Evolutionary conservation across 805 yeast species (phyloP), one percentile per base, ranked within the genome.

Genomic region (Wickerhamomyces sydowiorum): DNA sequence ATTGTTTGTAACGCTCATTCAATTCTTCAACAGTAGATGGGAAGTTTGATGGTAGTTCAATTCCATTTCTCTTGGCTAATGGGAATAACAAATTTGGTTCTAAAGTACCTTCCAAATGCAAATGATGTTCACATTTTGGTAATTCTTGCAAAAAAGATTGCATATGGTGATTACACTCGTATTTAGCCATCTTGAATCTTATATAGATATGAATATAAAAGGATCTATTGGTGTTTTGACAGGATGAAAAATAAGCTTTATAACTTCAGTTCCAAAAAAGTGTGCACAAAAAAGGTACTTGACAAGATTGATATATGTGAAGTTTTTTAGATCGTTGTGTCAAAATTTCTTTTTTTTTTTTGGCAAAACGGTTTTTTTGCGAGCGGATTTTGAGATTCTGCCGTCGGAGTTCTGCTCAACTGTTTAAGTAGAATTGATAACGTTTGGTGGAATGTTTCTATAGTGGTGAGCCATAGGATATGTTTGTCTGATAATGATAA

Each of bases 91-190:
- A 70, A 38, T 76, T 76, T n/a, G 95, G 93, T 47, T 82, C 85
- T 42, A 86, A 61, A 32, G 95, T 84, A 27, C 95, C 95, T 66
- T 86, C 95, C 36, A 86, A 60, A 62, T 86, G 95, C 46, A 86
- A 76, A 58, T 86, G 95, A 59, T 86, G 91, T 61, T 86, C 95
- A 67, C 93, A 86, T 62, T 86, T 86, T 44, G 95, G 95, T 39
- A 86, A 67, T 51, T 82, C 91, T 32, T 62, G 66, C 38, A 85
- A 70, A 60, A 84, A 85, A 44, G 60, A 53, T 41, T 64, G 64
- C 69, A 73, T 69, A 40, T 64, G 60, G 14, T 55, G 55, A 24
- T 58, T 42, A 41, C 71, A 62, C 41, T 63, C 64, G 57, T 56
- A 52, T 18, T 48, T 49, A 8, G 57, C 49, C 52, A 53, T 53